A percentile compares a stretch with the other conserved stretches of the same genome.
These are phyloP conservation scores for Hibiscus syriacus DNA, from an alignment of 345 rosid genomes.

Conservation along the genomic window DNA sequence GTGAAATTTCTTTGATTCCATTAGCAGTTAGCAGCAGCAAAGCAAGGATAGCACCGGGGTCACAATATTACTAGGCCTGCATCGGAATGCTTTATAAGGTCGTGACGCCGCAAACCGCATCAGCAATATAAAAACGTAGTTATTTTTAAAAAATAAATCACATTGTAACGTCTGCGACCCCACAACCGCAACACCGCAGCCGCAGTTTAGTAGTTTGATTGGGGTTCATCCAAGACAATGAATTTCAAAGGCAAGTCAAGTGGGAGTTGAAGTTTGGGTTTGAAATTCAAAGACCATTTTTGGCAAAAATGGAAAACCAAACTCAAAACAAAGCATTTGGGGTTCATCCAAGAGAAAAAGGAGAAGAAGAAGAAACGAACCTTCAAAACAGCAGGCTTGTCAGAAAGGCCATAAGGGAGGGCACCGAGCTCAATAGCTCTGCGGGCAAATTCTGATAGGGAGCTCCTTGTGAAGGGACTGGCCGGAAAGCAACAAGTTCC, in stretches of 20 bases:
- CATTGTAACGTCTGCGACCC: no score
- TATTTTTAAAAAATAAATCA: no score
- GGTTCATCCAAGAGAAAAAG: background rate
- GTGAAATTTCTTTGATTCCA: slow-evolving; percentile 12
- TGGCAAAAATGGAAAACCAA: background rate
- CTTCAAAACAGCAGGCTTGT: slow-evolving; percentile 73
- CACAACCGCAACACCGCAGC: no score
- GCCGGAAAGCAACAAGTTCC: slow-evolving; percentile 65
- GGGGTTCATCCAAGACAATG: no score
- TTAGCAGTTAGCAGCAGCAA: background rate
- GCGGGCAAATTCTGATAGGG: slow-evolving; percentile 73
- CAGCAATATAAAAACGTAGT: no score
- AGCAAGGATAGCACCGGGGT: background rate
- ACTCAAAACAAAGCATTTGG: background rate
- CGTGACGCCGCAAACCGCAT: no score
- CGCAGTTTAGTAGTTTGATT: no score
- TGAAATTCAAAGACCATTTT: background rate
- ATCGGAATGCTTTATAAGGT: no score
- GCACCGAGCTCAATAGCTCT: slow-evolving; percentile 73
- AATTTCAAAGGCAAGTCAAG: background rate
- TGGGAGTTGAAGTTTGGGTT: no score
- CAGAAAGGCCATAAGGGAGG: slow-evolving; percentile 78
- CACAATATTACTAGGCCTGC: no score
- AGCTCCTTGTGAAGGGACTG: slow-evolving; percentile 90
- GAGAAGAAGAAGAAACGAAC: slow-evolving; percentile 21